Evolutionary conservation across 768 basidiomycete species (phyloP).

Genomic region (Serendipita sp.): DNA sequence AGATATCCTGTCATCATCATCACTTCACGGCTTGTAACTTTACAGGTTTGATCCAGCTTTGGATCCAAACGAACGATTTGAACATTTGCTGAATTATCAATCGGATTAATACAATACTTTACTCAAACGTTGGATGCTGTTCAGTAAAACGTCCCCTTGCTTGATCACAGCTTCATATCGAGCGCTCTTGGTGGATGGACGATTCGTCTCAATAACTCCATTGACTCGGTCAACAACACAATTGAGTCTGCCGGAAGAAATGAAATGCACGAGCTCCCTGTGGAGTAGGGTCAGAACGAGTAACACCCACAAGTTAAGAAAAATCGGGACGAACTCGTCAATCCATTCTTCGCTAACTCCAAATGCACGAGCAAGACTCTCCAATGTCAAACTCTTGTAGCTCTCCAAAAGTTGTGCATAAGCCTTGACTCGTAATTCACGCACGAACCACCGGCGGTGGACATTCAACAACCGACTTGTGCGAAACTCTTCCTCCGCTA

Average conservation of each 20-base stretch:
- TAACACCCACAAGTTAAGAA: not conserved
- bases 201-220: constrained; percentile 83
- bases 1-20: too few relatives aligned
- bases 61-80: too few relatives aligned
- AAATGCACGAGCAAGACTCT: constrained; percentile 71
- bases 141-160: constrained; percentile 80
- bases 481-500: not conserved
- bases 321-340: constrained; percentile 45
- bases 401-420: constrained; percentile 85
- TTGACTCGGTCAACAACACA: constrained; percentile 91
- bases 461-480: constrained; percentile 51
- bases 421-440: constrained; percentile 92
- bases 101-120: constrained; percentile 57
- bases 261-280: constrained; percentile 85
- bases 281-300: not conserved
- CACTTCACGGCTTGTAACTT: too few relatives aligned
- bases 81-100: not conserved
- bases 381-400: constrained; percentile 77
- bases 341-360: constrained; percentile 81
- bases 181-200: constrained; percentile 57
- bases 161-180: constrained; percentile 89
- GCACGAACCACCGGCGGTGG: constrained; percentile 78
- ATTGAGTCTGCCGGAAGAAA: constrained; percentile 69
- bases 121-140: constrained; percentile 74
- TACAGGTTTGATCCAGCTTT: too few relatives aligned